Evolutionary conservation across 2,329 filamentous ascomycete species (phyloP).

Genomic region (Fusarium piperis): DNA sequence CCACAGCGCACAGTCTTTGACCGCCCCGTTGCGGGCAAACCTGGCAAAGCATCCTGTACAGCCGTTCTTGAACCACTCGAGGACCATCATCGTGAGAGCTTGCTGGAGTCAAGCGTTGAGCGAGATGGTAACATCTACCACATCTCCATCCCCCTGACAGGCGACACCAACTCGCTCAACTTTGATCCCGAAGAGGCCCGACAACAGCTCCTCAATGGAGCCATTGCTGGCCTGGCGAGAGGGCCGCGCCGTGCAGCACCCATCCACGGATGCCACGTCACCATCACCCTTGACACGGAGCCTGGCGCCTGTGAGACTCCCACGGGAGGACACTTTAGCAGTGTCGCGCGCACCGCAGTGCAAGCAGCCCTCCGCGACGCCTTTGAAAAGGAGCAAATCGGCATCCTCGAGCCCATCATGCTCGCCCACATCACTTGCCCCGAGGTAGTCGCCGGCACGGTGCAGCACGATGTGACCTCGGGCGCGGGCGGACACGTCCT

Average conservation of each 20-base stretch:
- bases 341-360: conserved; percentile 70
- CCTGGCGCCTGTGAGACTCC: conserved; percentile 66
- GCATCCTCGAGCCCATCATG: conserved; percentile 94
- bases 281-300: conserved; percentile 73
- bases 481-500: conserved; percentile 78
- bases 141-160: conserved; percentile 64
- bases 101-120: conserved; percentile 57
- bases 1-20: conserved; percentile 75
- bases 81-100: conserved; percentile 48
- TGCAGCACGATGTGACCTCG: conserved; percentile 83
- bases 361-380: conserved; percentile 74
- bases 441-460: conserved; percentile 80
- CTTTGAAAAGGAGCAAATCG: conserved; percentile 62
- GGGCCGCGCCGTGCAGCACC: conserved; percentile 85
- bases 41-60: conserved; percentile 79
- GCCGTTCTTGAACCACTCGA: conserved; percentile 72
- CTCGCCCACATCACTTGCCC: conserved; percentile 86
- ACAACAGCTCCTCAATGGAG: conserved; percentile 78
- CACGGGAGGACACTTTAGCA: conserved; percentile 73
- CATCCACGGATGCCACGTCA: conserved; percentile 78
- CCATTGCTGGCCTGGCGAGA: conserved; percentile 82
- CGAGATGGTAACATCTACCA: conserved; percentile 76
- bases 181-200: conserved; percentile 62
- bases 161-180: conserved; percentile 56
- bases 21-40: conserved; percentile 80